phyloP scores from a whole-genome alignment of 352 stramenopile genomes.

The Aphanomyces euteiches region DNA sequence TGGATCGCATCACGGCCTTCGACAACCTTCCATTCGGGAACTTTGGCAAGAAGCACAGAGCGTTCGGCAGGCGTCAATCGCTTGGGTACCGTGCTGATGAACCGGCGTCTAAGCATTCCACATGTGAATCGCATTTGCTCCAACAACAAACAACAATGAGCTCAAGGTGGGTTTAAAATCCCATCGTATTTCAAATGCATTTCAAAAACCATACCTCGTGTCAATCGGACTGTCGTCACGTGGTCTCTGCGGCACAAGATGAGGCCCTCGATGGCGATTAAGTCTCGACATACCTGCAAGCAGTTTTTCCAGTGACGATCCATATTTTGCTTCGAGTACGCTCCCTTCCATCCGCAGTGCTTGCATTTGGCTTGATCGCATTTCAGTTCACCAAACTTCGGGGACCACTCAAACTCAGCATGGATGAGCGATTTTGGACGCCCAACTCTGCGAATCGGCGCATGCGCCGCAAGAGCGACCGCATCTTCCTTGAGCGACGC shows the following conservation, averaged over 20 bases:
- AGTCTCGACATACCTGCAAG: background rate
- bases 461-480: background rate
- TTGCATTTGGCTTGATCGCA: constrained; percentile 16
- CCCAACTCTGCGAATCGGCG: background rate
- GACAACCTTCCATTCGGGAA: constrained; percentile 52
- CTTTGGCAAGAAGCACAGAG: constrained; percentile 38
- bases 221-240: background rate
- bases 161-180: background rate
- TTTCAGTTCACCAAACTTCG: constrained; percentile 10
- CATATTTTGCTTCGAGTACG: constrained; percentile 16
- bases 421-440: constrained; percentile 9
- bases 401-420: constrained; percentile 4
- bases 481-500: background rate
- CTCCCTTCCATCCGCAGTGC: constrained; percentile 2
- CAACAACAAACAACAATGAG: background rate
- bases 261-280: background rate
- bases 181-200: constrained; percentile 4
- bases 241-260: background rate
- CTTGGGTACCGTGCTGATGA: constrained; percentile 40
- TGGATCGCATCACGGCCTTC: constrained; percentile 73
- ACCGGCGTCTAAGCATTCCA: constrained; percentile 17
- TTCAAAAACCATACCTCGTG: constrained; percentile 1
- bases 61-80: constrained; percentile 51
- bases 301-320: constrained; percentile 18
- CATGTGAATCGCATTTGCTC: background rate